Evolutionary conservation across 352 stramenopile genomes (phyloP).

Genomic region (Phytophthora aleatoria): DNA sequence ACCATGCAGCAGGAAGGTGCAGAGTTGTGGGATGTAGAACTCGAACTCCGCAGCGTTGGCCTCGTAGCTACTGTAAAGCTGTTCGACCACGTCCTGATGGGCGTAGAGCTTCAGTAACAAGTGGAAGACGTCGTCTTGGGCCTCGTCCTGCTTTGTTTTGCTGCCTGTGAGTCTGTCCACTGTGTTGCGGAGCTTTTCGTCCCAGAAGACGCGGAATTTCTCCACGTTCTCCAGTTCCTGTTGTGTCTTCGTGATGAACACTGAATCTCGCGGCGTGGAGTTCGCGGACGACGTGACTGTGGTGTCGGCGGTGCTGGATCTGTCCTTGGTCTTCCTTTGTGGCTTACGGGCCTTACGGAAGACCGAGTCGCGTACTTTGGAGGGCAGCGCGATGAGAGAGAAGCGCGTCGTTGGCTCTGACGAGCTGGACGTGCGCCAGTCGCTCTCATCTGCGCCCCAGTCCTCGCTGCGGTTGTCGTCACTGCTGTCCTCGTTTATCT

Average conservation of each 20-base stretch:
- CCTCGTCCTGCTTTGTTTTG: slow-evolving; percentile 20
- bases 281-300: slow-evolving; percentile 35
- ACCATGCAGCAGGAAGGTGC: slow-evolving; percentile 84
- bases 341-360: slow-evolving; percentile 33
- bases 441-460: slow-evolving; percentile 53
- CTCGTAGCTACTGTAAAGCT: slow-evolving; percentile 78
- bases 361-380: slow-evolving; percentile 49
- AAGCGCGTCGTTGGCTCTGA: slow-evolving; percentile 46
- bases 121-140: slow-evolving; percentile 61
- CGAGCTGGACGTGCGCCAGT: slow-evolving; percentile 53
- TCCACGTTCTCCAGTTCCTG: slow-evolving; percentile 51
- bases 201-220: slow-evolving; percentile 80
- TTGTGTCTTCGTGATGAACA: slow-evolving; percentile 7
- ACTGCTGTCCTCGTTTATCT: slow-evolving; percentile 24
- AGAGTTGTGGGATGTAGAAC: slow-evolving; percentile 92
- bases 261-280: slow-evolving; percentile 33
- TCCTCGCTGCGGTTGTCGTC: slow-evolving; percentile 44
- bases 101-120: slow-evolving; percentile 81
- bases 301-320: slow-evolving; percentile 32
- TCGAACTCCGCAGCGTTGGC: slow-evolving; percentile 72
- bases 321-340: slow-evolving; percentile 35
- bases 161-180: slow-evolving; percentile 57
- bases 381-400: slow-evolving; percentile 48
- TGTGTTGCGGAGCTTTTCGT: slow-evolving; percentile 70
- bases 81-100: slow-evolving; percentile 79